These are phyloP conservation scores for Russula abietina DNA, from an alignment of 768 basidiomycete genomes.

Conservation along the genomic window DNA sequence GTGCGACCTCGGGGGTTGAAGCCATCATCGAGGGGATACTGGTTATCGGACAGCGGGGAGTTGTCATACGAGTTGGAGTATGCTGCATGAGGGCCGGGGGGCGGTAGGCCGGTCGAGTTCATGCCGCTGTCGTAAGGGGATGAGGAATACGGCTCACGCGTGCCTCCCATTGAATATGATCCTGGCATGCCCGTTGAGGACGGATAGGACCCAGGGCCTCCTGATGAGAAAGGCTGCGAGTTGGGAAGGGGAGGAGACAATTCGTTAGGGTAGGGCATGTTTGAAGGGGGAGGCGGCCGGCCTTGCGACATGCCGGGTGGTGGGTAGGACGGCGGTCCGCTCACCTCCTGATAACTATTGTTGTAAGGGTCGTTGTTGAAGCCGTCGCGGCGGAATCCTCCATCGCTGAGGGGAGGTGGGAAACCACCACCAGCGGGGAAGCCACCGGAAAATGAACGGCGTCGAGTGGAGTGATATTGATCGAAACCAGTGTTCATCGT, in stretches of 20 bases:
- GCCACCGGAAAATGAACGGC: conserved; percentile 16
- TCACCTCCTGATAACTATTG: conserved; percentile 19
- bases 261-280: conserved; percentile 1
- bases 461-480: background rate
- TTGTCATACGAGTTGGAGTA: conserved; percentile 20
- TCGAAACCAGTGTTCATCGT: conserved; percentile 18
- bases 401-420: conserved; percentile 4
- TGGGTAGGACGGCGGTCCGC: conserved; percentile 11
- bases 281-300: background rate
- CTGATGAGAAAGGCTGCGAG: conserved; percentile 7
- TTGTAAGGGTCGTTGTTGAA: conserved; percentile 9
- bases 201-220: conserved; percentile 1
- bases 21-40: conserved; percentile 17
- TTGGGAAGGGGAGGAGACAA: background rate
- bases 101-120: conserved; percentile 9
- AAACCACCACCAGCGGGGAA: background rate
- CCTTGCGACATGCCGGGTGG: background rate
- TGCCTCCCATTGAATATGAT: conserved; percentile 8
- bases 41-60: conserved; percentile 22
- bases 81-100: background rate
- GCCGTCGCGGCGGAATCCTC: conserved; percentile 7
- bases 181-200: conserved; percentile 10
- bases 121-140: conserved; percentile 2
- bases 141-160: conserved; percentile 17
- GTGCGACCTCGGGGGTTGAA: conserved; percentile 10